A percentile compares a stretch with the other conserved stretches of the same genome.
These are phyloP conservation scores for Oryza nivara DNA, from an alignment of 176 grass and related monocot genomes.

Conservation along the genomic window DNA sequence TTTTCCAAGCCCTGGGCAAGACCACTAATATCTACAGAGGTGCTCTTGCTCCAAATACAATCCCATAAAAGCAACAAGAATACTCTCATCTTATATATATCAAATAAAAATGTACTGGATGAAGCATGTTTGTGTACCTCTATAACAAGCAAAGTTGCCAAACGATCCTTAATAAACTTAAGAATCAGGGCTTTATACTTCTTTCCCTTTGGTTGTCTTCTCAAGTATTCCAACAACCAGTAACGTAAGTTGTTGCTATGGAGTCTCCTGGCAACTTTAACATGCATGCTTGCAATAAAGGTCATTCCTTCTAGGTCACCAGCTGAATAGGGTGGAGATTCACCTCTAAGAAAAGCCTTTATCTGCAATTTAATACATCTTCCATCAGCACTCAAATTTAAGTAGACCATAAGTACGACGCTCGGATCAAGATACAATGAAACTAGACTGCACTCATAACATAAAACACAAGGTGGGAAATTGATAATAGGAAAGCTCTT, in stretches of 20 bases:
- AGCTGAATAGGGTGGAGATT: conserved; percentile 74
- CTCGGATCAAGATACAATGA: conserved; percentile 30
- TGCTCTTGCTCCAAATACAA: conserved; percentile 6
- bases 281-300: conserved; percentile 80
- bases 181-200: conserved; percentile 76
- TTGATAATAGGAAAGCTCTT: conserved; percentile 3
- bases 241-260: conserved; percentile 76
- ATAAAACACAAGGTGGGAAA: conserved; percentile 2
- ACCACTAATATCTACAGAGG: conserved; percentile 7
- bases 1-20: neutral
- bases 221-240: conserved; percentile 92
- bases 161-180: conserved; percentile 74
- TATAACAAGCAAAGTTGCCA: conserved; percentile 70
- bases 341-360: conserved; percentile 91
- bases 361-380: conserved; percentile 54
- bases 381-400: conserved; percentile 14
- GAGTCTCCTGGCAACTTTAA: conserved; percentile 78
- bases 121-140: conserved; percentile 61
- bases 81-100: neutral
- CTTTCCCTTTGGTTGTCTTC: conserved; percentile 70
- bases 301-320: conserved; percentile 80
- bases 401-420: neutral
- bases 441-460: conserved; percentile 28
- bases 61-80: neutral
- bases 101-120: conserved; percentile 17